Percentiles rank a stretch among this genome's conserved stretches.
These are phyloP conservation scores for Penicillium freii DNA, from an alignment of 2,329 filamentous ascomycete species.

Conservation along the genomic window DNA sequence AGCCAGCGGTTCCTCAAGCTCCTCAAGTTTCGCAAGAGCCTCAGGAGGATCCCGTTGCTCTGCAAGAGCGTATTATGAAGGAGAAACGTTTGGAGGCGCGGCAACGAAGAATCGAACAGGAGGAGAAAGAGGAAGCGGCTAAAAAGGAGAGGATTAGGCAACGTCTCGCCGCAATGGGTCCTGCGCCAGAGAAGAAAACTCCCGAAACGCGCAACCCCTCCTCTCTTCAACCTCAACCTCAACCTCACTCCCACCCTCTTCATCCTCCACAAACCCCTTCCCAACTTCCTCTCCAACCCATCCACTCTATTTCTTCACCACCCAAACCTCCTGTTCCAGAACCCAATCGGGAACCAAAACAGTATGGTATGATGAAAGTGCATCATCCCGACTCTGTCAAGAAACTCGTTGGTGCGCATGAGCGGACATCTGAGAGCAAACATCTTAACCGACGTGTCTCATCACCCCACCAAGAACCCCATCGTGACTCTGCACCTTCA, in stretches of 20 bases:
- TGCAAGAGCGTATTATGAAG: constrained; percentile 61
- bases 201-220: constrained; percentile 31
- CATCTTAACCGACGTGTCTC: constrained; percentile 30
- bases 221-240: constrained; percentile 24
- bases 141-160: constrained; percentile 57
- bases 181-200: constrained; percentile 39
- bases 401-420: constrained; percentile 40
- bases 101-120: constrained; percentile 54
- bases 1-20: constrained; percentile 15
- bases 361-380: constrained; percentile 63
- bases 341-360: constrained; percentile 56
- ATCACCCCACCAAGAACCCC: constrained; percentile 34
- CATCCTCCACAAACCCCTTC: constrained; percentile 1
- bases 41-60: constrained; percentile 46
- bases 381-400: constrained; percentile 56
- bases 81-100: constrained; percentile 58
- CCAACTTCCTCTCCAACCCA: constrained; percentile 4
- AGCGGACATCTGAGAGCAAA: constrained; percentile 36
- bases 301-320: constrained; percentile 47
- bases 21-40: constrained; percentile 22
- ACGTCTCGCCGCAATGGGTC: constrained; percentile 55
- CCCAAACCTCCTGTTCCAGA: constrained; percentile 60
- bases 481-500: constrained; percentile 18
- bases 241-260: constrained; percentile 15
- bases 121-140: constrained; percentile 56